These are phyloP conservation scores for Urtica urens DNA, from an alignment of 306 rosid species.

Conservation along the genomic window DNA sequence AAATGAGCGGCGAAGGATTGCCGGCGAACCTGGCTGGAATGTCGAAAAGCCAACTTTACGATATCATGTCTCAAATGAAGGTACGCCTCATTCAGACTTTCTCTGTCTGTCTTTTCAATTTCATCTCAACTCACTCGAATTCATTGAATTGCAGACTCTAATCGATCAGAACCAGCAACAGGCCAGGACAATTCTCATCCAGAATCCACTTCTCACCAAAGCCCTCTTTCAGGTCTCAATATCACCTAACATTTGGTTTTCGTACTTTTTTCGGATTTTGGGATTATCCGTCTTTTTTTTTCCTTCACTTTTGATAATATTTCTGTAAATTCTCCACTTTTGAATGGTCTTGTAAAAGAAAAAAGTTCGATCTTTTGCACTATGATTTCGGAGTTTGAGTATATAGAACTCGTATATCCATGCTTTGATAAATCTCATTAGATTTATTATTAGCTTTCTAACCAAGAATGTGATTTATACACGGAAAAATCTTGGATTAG, in stretches of 20 bases:
- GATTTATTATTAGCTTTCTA: no score
- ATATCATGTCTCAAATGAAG: slow-evolving; percentile 98
- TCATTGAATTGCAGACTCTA: slow-evolving; percentile 37
- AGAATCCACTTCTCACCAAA: slow-evolving; percentile 83
- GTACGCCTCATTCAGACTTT: slow-evolving; percentile 20
- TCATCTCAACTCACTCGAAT: no score
- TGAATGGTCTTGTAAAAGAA: no score
- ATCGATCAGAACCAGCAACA: slow-evolving; percentile 92
- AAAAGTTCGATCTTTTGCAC: no score
- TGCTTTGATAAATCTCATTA: no score
- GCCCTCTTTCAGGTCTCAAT: slow-evolving; percentile 82
- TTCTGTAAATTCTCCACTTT: no score
- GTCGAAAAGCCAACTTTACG: slow-evolving; percentile 87
- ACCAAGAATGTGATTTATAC: no score
- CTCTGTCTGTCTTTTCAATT: background rate
- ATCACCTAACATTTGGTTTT: background rate
- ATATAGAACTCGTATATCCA: no score
- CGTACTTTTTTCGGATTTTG: background rate
- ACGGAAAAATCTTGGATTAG: no score
- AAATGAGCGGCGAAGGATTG: slow-evolving; percentile 48
- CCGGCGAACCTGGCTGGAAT: slow-evolving; percentile 74
- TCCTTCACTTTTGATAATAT: background rate
- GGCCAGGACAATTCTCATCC: slow-evolving; percentile 85
- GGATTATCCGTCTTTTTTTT: background rate
- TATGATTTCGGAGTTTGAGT: no score